Evolutionary conservation across 805 yeast genomes (phyloP), one percentile per base, ranked within the genome.

Genomic region (Metschnikowia santaceciliae): DNA sequence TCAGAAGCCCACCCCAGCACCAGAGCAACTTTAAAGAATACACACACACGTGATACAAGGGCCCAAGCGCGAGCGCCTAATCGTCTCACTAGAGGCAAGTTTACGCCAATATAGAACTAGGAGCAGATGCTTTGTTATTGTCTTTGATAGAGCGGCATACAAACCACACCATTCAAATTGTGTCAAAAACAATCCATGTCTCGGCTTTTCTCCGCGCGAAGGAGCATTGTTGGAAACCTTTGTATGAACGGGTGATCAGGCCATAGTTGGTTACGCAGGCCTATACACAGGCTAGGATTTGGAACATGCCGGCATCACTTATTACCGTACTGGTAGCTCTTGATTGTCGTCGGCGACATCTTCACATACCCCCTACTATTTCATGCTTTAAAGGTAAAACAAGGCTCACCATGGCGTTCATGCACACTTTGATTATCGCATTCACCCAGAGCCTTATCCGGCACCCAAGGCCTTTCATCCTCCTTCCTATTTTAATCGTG

Each of bases 401-500:
- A 14, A 22, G 7, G 30, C 41, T 42, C 33, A 47, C 13, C 19
- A 35, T 42, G 38, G 37, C 40, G 23, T 20, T 35, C 33, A 19
- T 58, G 47, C 49, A 49, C 48, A 52, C 55, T 4, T 53, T 54
- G 53, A 49, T 58, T 50, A 50, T 58, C 19, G 30, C 46, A n/a
- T 42, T 51, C 46, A 56, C 67, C 11, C 55, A 62, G 3, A 36
- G 53, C 32, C 49, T 66, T 15, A 54, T 71, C 33, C 54, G 61
- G 36, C 55, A 61, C 35, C 75, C 77, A 2, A 61, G 59, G 41
- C 33, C 58, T 7, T 50, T 61, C 40, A 69, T 73, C 15, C 44
- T 71, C 41, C 22, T 69, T 10, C 74, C 75, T 15, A 59, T 70
- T 6, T 44, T 71, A 19, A 30, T 64, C 8, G 57, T 66, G 23